Evolutionary conservation across 441 rosid genomes (phyloP).

Genomic region (Theobroma grandiflorum): DNA sequence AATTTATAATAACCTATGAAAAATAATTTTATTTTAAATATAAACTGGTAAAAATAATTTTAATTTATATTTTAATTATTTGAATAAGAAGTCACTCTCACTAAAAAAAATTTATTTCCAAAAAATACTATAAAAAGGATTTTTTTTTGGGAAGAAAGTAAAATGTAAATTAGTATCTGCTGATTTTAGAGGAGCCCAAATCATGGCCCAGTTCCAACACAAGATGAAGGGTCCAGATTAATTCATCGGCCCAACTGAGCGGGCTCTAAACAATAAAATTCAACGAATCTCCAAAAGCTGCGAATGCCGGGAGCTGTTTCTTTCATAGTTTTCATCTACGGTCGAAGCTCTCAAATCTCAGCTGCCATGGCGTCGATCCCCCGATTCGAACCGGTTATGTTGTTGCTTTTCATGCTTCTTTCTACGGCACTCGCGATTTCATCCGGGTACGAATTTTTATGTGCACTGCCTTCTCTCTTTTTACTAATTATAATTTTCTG

Average conservation of each 20-base stretch:
- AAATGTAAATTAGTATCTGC: no score
- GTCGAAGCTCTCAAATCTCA: conserved; percentile 23
- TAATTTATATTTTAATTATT: no score
- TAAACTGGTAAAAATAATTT: no score
- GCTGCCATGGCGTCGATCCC: conserved; percentile 39
- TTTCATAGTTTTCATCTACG: conserved; percentile 17
- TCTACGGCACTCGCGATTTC: conserved; percentile 42
- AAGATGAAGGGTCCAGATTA: neutral
- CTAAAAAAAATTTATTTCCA: no score
- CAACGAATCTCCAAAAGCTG: neutral
- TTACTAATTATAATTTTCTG: conserved; percentile 2
- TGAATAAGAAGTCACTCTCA: no score
- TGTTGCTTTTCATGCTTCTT: conserved; percentile 32
- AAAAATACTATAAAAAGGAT: no score
- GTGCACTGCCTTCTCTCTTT: neutral
- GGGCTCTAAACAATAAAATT: neutral
- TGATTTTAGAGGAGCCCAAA: neutral
- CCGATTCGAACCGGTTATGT: conserved; percentile 38
- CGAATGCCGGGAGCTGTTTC: neutral
- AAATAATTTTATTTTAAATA: no score
- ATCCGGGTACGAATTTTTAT: conserved; percentile 39
- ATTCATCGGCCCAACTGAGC: neutral
- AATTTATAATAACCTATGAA: no score
- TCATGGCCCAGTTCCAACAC: neutral
- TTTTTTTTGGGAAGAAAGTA: no score